Base-by-base conservation (phyloP, 2,329 filamentous ascomycete species). In the Talaromyces albobiverticillius region DNA sequence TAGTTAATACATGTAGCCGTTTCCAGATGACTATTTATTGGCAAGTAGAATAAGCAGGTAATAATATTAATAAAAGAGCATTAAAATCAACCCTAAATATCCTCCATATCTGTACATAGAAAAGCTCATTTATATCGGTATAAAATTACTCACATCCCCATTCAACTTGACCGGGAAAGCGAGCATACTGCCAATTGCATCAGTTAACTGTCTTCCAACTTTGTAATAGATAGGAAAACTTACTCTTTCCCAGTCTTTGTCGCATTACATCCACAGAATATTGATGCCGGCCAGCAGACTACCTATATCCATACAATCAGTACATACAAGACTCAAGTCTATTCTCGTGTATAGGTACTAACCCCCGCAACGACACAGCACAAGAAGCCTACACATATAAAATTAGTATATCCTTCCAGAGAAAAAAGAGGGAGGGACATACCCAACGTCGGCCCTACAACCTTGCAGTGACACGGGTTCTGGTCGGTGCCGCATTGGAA, bases 391-490 rank as follows among this genome's bases (percentile, higher is more conserved):
- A 32, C 26, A 29, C 10, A 10, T 29, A 7, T 3, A 34, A 3
- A 18, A 23, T 14, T 13, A 10, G 18, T 36, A 48, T 40, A 53
- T 42, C 42, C 1, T 16, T 14, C 8, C 2, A 29, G 7, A 14
- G 20, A 20, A 18, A 18, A 22, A 20, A 41, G 20, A 5, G 20
- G 14, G 4, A 41, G 7, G 16, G n/a, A 65, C 61, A 60, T 72
- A 62, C 79, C 79, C 41, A 82, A 62, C 1, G 79, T 82, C 34
- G 80, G 80, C 1, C 80, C 79, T 25, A 83, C 72, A 8, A 82
- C 72, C 63, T 82, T 83, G 62, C 79, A 82, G 57, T 76, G 78
- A 53, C 80, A 83, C 3, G 80, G 80, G 53, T 82, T 83, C 60
- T 82, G 78, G 56, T 82, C 73, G 8, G 79, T 82, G 43, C 68